Base-by-base conservation (phyloP, 208 protist genomes). In the Acanthamoeba castellanii region DNA sequence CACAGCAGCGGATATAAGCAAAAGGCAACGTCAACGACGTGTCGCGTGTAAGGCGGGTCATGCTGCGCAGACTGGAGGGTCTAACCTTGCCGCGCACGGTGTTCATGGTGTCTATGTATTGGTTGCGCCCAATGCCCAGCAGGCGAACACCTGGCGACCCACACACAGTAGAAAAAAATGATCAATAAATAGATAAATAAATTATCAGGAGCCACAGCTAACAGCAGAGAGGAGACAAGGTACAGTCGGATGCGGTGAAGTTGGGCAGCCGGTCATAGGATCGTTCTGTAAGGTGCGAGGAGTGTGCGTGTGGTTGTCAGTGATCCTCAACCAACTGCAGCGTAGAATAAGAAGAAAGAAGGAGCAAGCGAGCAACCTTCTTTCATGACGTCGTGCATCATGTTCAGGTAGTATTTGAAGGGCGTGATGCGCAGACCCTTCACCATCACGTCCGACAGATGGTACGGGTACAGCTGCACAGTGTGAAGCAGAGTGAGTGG, bases 91-190 rank as follows among this genome's bases (percentile, higher is more conserved):
- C 97, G 81, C 98, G 96, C 72, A 98, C 98, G 93, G 98, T 97
- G 88, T 99, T 99, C 93, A 99, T 99, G 13, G 99, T 96, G 95
- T 99, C 98, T 45, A 99, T 98, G 97, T 99, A 99, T 95, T 99
- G 98, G 96, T 99, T 99, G 47, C 99, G 97, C 25, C 99, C 99
- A 92, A 99, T 99, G 14, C 98, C 98, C 25, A 99, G 95, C 88
- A 99, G 94, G 64, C 98, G 98, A 6, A 99, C 96, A 30, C 98
- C 96, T 97, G 85, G 5, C 11, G 37, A 18, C 34, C 16, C 32
- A 20, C n/a, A 32, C 16, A 45, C 55, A 34, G 1, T 14, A 20
- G 37, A 1, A 22, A 82, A 85, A 66, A 27, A 3, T 37, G 37
- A 89, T 20, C 68, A 92, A 27, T 68, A 11, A 94, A 89, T 20